phyloP scores from a whole-genome alignment of 139 green algal species.

The Coccomyxa sp. region DNA sequence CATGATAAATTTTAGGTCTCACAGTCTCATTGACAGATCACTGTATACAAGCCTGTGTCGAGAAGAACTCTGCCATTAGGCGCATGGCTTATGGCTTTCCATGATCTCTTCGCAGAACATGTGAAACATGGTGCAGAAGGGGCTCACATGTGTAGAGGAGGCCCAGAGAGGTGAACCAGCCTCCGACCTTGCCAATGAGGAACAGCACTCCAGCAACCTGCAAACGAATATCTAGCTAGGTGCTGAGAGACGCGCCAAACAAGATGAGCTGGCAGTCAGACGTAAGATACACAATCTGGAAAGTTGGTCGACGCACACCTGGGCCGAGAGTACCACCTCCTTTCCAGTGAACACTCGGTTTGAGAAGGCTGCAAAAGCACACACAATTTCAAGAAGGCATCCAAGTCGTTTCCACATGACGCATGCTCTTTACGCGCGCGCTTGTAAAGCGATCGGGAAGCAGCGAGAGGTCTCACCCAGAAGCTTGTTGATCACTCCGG shows the following conservation, averaged over 20 bases:
- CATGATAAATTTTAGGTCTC: too few relatives aligned
- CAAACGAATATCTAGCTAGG: neutral
- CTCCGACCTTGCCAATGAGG: constrained; percentile 26
- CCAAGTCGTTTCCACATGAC: neutral
- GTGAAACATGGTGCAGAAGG: neutral
- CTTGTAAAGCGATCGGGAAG: neutral
- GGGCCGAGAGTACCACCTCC: constrained; percentile 15
- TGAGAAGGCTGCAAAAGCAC: neutral
- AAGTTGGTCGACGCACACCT: constrained; percentile 8
- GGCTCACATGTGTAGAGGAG: constrained; percentile 24
- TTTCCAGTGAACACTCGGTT: constrained; percentile 12
- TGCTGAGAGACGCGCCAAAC: neutral
- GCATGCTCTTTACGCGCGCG: neutral
- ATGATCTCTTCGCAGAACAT: too few relatives aligned
- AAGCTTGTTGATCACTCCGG: constrained; percentile 12
- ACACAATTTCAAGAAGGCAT: neutral
- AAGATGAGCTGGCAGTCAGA: neutral
- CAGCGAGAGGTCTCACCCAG: constrained; percentile 6
- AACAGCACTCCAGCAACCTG: constrained; percentile 30
- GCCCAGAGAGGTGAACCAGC: constrained; percentile 26
- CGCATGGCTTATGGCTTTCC: neutral
- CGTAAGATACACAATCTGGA: neutral
- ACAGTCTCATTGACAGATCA: too few relatives aligned
- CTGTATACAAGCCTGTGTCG: too few relatives aligned
- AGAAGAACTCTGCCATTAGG: too few relatives aligned